phyloP scores from a whole-genome alignment of 805 yeast species.

The Zygotorulaspora sp. region DNA sequence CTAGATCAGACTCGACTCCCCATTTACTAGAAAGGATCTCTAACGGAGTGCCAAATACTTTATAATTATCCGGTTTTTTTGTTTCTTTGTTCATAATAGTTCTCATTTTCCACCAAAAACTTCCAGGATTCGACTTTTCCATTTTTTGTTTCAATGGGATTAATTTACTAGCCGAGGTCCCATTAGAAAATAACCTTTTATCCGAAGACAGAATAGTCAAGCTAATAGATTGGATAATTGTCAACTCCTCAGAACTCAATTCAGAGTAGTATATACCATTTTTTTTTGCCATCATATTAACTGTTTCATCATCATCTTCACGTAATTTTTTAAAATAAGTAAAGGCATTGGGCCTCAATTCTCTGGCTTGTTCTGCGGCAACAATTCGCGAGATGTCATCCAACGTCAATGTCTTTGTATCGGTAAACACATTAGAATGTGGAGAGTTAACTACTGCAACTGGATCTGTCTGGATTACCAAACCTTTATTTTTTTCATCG shows the following conservation, averaged over 20 bases:
- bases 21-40: constrained; percentile 58
- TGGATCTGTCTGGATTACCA: constrained; percentile 33
- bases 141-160: constrained; percentile 70
- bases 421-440: constrained; percentile 49
- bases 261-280: constrained; percentile 59
- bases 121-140: constrained; percentile 38
- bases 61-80: constrained; percentile 25
- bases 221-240: constrained; percentile 54
- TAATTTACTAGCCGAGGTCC: constrained; percentile 5
- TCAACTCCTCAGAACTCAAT: constrained; percentile 36
- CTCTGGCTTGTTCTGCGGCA: constrained; percentile 94
- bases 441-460: constrained; percentile 44
- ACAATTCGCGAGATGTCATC: constrained; percentile 97
- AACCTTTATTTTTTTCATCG: constrained; percentile 28
- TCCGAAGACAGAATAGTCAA: constrained; percentile 34
- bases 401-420: constrained; percentile 79
- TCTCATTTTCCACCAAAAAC: constrained; percentile 32
- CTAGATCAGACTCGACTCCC: constrained; percentile 81
- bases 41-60: constrained; percentile 77
- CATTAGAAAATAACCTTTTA: constrained; percentile 19
- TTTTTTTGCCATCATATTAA: constrained; percentile 17
- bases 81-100: constrained; percentile 27
- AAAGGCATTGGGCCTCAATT: constrained; percentile 87
- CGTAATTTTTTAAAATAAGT: constrained; percentile 58
- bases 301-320: constrained; percentile 28